Percentiles rank a stretch among this genome's conserved stretches.
Conservation (phyloP, 2,329 filamentous ascomycete species). For the Xylariaceae sp. region DNA sequence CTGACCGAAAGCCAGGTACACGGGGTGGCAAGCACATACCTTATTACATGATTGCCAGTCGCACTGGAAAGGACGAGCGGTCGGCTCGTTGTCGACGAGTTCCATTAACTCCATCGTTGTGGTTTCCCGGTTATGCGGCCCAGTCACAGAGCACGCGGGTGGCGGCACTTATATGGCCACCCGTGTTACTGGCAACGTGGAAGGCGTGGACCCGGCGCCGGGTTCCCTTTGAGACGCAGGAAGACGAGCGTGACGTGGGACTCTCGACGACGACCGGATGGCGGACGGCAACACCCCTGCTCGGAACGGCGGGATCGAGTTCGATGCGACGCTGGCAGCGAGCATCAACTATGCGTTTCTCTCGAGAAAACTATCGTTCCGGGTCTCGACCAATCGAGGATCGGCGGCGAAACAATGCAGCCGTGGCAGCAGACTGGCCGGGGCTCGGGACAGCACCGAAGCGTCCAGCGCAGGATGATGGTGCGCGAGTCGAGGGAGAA, state of each 20-base stretch:
- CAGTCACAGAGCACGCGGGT: background rate
- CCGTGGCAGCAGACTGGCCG: slow-evolving; percentile 2
- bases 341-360: slow-evolving; percentile 25
- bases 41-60: slow-evolving; percentile 56
- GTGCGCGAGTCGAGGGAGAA: too few species aligned
- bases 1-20: too few species aligned
- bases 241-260: slow-evolving; percentile 18
- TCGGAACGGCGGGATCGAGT: slow-evolving; percentile 27
- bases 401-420: slow-evolving; percentile 11
- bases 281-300: slow-evolving; percentile 25
- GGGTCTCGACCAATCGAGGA: slow-evolving; percentile 2
- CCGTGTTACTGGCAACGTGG: slow-evolving; percentile 13
- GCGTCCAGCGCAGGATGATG: slow-evolving; percentile 11
- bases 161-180: slow-evolving; percentile 20
- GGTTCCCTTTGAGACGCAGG: slow-evolving; percentile 7
- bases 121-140: slow-evolving; percentile 5
- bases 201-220: slow-evolving; percentile 18
- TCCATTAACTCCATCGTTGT: slow-evolving; percentile 55
- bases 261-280: slow-evolving; percentile 20
- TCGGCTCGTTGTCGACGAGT: slow-evolving; percentile 56
- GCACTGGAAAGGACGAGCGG: slow-evolving; percentile 55
- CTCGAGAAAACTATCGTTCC: slow-evolving; percentile 11
- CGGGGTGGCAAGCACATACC: slow-evolving; percentile 31
- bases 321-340: slow-evolving; percentile 27
- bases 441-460: slow-evolving; percentile 2